These are phyloP conservation scores for Epichloe hybrida DNA, from an alignment of 2,329 filamentous ascomycete species.

Conservation along the genomic window DNA sequence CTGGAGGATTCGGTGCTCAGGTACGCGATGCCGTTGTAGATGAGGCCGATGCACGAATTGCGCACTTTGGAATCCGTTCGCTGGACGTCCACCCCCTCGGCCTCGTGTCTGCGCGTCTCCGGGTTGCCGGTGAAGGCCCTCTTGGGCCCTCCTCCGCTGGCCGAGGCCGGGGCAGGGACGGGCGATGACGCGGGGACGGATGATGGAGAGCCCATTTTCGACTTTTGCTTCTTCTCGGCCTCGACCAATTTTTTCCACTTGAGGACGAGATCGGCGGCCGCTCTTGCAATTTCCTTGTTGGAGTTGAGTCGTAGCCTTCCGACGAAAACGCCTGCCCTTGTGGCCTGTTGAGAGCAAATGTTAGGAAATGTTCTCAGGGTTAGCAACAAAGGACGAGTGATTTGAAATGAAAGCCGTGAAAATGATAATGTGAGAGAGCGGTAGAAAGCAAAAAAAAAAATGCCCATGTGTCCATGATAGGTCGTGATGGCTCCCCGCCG, in stretches of 20 bases:
- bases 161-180: conserved; percentile 30
- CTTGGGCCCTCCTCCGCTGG: conserved; percentile 22
- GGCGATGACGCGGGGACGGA: conserved; percentile 37
- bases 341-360: conserved; percentile 39
- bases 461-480: too few species aligned
- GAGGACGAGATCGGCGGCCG: conserved; percentile 69
- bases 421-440: too few species aligned
- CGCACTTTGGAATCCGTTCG: conserved; percentile 62
- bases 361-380: neutral
- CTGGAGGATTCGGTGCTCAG: conserved; percentile 58
- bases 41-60: conserved; percentile 75
- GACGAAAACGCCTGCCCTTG: conserved; percentile 81
- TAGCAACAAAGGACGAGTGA: too few species aligned
- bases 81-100: conserved; percentile 66
- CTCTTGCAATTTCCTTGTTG: conserved; percentile 66
- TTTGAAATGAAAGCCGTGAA: too few species aligned
- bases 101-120: conserved; percentile 68
- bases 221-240: conserved; percentile 38
- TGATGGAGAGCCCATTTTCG: conserved; percentile 27
- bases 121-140: conserved; percentile 48
- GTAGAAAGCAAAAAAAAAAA: too few species aligned
- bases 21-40: conserved; percentile 80
- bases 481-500: neutral
- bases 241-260: conserved; percentile 83
- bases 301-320: conserved; percentile 66